Evolutionary conservation across 495 filamentous ascomycete genomes (phyloP).

Genomic region (Podospora appendiculata): DNA sequence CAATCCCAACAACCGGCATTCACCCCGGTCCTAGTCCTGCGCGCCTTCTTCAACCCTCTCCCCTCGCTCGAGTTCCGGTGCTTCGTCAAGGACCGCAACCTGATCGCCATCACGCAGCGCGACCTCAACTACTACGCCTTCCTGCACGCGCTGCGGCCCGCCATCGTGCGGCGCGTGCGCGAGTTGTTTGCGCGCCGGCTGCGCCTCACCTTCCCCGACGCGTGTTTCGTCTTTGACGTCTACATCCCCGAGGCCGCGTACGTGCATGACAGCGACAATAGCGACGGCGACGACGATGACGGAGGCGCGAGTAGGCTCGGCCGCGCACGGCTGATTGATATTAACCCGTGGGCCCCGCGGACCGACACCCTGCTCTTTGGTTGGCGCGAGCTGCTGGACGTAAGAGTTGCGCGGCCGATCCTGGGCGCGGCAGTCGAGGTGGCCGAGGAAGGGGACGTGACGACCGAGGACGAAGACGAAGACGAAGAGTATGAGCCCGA

Average conservation of each 20-base stretch:
- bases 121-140: constrained; percentile 89
- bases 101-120: constrained; percentile 81
- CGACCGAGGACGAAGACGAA: constrained; percentile 37
- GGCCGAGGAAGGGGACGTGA: constrained; percentile 36
- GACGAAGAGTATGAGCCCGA: constrained; percentile 61
- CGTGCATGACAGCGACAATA: constrained; percentile 34
- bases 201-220: constrained; percentile 71
- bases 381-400: constrained; percentile 77
- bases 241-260: constrained; percentile 77
- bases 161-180: constrained; percentile 54
- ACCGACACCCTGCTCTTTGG: constrained; percentile 87
- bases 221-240: constrained; percentile 80
- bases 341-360: constrained; percentile 89
- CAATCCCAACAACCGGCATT: constrained; percentile 16
- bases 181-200: constrained; percentile 61
- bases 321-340: constrained; percentile 78
- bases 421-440: constrained; percentile 21
- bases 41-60: constrained; percentile 80
- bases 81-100: constrained; percentile 71
- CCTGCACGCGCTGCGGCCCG: constrained; percentile 54
- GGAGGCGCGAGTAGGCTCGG: constrained; percentile 15
- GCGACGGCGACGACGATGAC: constrained; percentile 48
- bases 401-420: constrained; percentile 49
- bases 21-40: constrained; percentile 57
- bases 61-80: constrained; percentile 89